phyloP scores from a whole-genome alignment of 352 stramenopile genomes.

The Phytophthora sansomeana region DNA sequence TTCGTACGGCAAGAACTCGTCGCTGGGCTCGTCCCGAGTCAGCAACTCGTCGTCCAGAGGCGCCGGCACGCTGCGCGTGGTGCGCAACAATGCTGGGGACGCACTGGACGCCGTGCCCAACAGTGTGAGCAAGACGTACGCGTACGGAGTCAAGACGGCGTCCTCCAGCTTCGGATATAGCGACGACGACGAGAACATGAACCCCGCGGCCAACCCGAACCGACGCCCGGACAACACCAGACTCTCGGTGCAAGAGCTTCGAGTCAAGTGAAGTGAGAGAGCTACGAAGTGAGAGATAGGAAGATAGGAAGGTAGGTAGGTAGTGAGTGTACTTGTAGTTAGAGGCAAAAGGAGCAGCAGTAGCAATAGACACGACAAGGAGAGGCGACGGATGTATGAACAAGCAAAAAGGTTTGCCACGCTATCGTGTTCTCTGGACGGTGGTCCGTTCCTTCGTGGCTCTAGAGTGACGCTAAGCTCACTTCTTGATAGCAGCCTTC shows the following conservation, averaged over 20 bases:
- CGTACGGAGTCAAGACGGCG: slow-evolving; percentile 38
- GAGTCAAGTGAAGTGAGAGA: slow-evolving; percentile 36
- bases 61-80: slow-evolving; percentile 19
- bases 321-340: slow-evolving; percentile 25
- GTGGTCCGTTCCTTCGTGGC: background rate
- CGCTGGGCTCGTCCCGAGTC: slow-evolving; percentile 39
- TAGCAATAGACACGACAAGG: slow-evolving; percentile 25
- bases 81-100: slow-evolving; percentile 18
- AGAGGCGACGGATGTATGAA: slow-evolving; percentile 15
- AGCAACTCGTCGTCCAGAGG: slow-evolving; percentile 27
- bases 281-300: no score
- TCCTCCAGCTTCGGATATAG: slow-evolving; percentile 48
- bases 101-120: background rate
- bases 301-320: slow-evolving; percentile 9
- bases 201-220: slow-evolving; percentile 17
- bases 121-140: slow-evolving; percentile 34
- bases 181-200: slow-evolving; percentile 39
- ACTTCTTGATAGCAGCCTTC: slow-evolving; percentile 35
- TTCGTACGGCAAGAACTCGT: slow-evolving; percentile 18
- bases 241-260: slow-evolving; percentile 31
- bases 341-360: no score
- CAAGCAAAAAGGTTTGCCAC: slow-evolving; percentile 10
- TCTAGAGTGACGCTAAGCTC: slow-evolving; percentile 1
- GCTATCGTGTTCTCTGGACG: slow-evolving; percentile 10
- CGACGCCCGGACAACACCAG: slow-evolving; percentile 25